Conservation (phyloP, 2,329 filamentous ascomycete species). For the Epichloe typhina region DNA sequence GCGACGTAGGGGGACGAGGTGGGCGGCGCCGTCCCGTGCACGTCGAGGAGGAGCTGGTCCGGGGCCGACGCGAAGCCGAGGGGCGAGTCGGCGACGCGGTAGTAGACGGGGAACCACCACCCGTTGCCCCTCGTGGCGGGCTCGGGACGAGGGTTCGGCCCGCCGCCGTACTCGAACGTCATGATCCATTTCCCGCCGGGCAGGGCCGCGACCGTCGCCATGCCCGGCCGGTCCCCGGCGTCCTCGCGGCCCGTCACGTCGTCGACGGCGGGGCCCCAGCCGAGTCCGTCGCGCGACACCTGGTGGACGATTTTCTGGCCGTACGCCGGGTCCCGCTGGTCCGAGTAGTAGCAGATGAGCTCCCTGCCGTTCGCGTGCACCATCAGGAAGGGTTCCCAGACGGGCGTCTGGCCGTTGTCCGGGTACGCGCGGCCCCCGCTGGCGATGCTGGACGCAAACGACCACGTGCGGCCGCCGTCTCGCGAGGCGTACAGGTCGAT, state of each 20-base stretch:
- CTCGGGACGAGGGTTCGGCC: neutral
- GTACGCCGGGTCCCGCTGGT: neutral
- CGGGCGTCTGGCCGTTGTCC: neutral
- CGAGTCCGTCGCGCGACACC: neutral
- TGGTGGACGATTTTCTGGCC: neutral
- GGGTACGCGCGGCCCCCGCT: neutral
- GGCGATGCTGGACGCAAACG: neutral
- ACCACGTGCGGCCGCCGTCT: neutral
- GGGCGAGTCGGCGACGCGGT: neutral
- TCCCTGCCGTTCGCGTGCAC: neutral
- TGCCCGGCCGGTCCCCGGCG: neutral
- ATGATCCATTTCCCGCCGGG: neutral
- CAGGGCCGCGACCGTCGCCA: neutral
- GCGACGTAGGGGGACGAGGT: neutral
- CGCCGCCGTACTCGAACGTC: conserved; percentile 1
- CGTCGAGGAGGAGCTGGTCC: neutral
- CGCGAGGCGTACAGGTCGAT: neutral
- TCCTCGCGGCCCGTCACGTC: neutral
- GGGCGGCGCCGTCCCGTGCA: neutral
- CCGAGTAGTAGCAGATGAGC: neutral
- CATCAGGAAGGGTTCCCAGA: neutral
- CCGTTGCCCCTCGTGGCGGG: too few species aligned
- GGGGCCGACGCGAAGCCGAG: neutral
- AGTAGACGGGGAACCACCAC: neutral
- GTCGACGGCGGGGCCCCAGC: neutral